Evolutionary conservation across 495 filamentous ascomycete genomes (phyloP), one percentile per base, ranked within the genome.

Genomic region (Durotheca rogersii): DNA sequence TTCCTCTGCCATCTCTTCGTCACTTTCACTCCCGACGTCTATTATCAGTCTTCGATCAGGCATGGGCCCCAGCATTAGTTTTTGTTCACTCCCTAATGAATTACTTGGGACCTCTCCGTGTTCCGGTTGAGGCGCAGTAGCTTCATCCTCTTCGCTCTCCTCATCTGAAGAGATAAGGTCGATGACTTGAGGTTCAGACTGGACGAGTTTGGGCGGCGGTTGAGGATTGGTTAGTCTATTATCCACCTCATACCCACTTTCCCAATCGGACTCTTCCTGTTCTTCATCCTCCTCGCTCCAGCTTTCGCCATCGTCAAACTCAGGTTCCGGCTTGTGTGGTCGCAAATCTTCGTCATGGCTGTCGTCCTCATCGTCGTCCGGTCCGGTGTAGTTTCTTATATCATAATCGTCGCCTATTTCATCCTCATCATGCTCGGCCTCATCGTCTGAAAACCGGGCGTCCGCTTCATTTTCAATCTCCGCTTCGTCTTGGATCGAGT

Each of bases 161-260:
- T 70, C 69, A 30, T 72, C 69, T 0, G 67, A 70, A 17, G 67
- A 72, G 4, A 72, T 58, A 6, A 72, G 55, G 45, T 67, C 65
- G 39, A 72, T 70, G 12, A 72, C 59, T 2, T 63, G 56, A 38
- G 69, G 69, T 9, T 44, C 49, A n/a, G 53, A 31, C n/a, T 57
- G 51, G 21, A 38, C 34, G 19, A 41, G 31, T 19, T 18, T 50
- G 30, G 23, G 11, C 25, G 41, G 27, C 14, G 32, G 45, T 19
- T 43, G 53, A n/a, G 46, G 29, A n/a, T 27, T 48, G 40, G 29
- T 34, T 30, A 0, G n/a, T n/a, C 46, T 42, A 4, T 57, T 52
- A 23, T 45, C 50, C 46, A 45, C 46, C 29, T 61, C 58, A 39
- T 60, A 56, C 7, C 61, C 60, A 20, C 49, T 55, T 45, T 63